Evolutionary conservation across 495 filamentous ascomycete species (phyloP).

Genomic region (Penicillium desertorum): DNA sequence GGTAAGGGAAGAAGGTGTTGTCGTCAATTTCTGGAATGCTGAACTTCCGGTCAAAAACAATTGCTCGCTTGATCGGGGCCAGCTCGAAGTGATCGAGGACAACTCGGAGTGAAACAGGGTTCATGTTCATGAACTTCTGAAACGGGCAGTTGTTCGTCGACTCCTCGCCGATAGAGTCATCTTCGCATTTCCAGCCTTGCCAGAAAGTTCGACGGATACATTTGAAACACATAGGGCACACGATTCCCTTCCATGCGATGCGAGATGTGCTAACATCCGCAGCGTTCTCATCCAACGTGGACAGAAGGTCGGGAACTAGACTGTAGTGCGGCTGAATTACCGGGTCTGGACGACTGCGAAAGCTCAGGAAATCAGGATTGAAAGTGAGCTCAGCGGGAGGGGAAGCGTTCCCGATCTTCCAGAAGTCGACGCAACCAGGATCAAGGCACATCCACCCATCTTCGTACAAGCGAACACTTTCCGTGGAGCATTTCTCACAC

Average conservation of each 20-base stretch:
- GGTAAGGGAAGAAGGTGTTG: conserved; percentile 23
- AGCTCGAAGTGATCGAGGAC: conserved; percentile 36
- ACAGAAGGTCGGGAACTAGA: conserved; percentile 39
- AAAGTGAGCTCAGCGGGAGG: conserved; percentile 49
- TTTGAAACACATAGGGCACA: conserved; percentile 67
- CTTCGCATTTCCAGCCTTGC: conserved; percentile 61
- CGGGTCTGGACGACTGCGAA: conserved; percentile 36
- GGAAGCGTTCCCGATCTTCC: conserved; percentile 36
- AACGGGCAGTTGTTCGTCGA: conserved; percentile 24
- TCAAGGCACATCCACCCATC: conserved; percentile 73
- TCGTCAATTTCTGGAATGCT: conserved; percentile 23
- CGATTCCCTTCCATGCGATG: conserved; percentile 61
- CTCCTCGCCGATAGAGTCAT: conserved; percentile 8
- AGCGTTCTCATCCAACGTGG: conserved; percentile 32
- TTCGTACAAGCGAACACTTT: conserved; percentile 48
- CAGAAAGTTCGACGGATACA: conserved; percentile 64
- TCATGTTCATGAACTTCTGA: conserved; percentile 12
- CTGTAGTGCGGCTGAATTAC: conserved; percentile 37
- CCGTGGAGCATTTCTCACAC: conserved; percentile 43
- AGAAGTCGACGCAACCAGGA: conserved; percentile 56
- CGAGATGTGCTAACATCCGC: conserved; percentile 33
- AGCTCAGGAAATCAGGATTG: conserved; percentile 56
- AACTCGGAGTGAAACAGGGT: conserved; percentile 34
- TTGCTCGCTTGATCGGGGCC: conserved; percentile 27
- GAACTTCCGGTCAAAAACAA: conserved; percentile 18